Base-by-base conservation (phyloP, 2,329 filamentous ascomycete genomes). In the Penicillium sp. region DNA sequence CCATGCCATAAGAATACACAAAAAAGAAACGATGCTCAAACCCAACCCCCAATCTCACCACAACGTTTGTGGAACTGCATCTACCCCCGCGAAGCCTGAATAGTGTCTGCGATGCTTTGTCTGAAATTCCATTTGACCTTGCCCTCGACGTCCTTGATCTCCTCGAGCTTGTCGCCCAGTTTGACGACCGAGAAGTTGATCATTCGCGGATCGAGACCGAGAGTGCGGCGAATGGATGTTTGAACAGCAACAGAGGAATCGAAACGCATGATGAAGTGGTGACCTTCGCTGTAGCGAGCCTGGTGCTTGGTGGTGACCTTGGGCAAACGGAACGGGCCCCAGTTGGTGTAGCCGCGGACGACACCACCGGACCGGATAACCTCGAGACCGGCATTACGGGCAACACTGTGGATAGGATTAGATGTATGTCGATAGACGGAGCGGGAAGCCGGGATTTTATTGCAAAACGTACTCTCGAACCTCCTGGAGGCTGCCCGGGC, bases 201-300 rank as follows among this genome's bases (percentile, higher is more conserved):
- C 81, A 97, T 87, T 47, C 93, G 78, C 32, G 93, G 91, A 72
- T 98, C 93, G 57, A 95, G 77, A 41, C 81, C 79, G 56, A 98
- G 77, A 14, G 87, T 91, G 50, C 78, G 78, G 51, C 85, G 79
- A 32, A 98, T 79, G 35, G 82, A 77, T 56, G 86, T 74, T 71
- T 97, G 91, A 6, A 87, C 84, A 41, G 75, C 69, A 6, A 83
- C 80, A 49, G 84, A 86, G 46, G 85, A 75, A 69, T 98, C 93
- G 77, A 95, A 98, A 60, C 93, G 87, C 86, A 98, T 87, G 64
- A 95, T 86, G 71, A 98, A 98, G 78, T 98, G 95, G 75, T 97
- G 90, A 45, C 93, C 93, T 58, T 83, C 80, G 55, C 81, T 81
- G 78, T 97, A 86, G 57, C 82, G 83, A 59, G 86, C 82, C 73